phyloP scores from a whole-genome alignment of 345 rosid genomes.

The Heritiera littoralis region DNA sequence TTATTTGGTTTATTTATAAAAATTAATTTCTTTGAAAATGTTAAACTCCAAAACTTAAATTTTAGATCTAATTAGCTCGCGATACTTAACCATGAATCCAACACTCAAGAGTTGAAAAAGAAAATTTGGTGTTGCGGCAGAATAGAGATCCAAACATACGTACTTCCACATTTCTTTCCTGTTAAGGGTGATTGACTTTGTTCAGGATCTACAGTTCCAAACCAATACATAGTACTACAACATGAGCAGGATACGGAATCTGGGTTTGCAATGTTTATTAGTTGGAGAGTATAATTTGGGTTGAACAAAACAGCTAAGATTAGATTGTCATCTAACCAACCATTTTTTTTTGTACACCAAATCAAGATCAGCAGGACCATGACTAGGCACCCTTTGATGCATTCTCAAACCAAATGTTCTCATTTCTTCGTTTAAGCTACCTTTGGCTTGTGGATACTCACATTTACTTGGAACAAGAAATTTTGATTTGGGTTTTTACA shows the following conservation, averaged over 20 bases:
- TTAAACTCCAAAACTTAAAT: no score
- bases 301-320: neutral
- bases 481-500: neutral
- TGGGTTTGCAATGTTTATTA: neutral
- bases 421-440: conserved; percentile 1
- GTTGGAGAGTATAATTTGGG: neutral
- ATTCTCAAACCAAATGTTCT: conserved; percentile 1
- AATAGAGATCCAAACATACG: neutral
- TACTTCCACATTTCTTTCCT: neutral
- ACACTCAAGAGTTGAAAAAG: neutral
- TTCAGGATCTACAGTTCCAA: no score
- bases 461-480: neutral
- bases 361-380: neutral
- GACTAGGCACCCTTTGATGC: neutral
- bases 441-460: neutral
- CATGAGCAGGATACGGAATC: neutral
- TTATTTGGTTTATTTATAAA: no score
- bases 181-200: neutral
- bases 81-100: no score
- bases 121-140: neutral
- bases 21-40: no score
- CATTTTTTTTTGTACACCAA: neutral
- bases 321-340: conserved; percentile 8
- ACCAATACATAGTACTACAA: neutral
- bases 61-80: no score